Conservation (phyloP, 129 eudicot species). For the Flaveria brownii region DNA sequence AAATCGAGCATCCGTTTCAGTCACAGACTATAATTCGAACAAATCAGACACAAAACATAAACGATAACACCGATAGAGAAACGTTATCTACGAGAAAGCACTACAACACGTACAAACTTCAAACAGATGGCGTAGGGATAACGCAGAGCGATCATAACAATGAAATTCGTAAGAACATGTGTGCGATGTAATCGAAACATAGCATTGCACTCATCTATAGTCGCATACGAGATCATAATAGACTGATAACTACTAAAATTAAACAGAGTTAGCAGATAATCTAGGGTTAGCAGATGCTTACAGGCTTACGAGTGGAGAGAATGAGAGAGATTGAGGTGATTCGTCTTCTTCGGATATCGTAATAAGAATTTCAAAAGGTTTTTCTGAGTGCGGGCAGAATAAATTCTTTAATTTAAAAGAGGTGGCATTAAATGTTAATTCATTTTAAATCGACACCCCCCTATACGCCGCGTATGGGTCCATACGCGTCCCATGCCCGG, state of each 20-base stretch:
- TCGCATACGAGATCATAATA: neutral
- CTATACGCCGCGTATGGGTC: too few species aligned
- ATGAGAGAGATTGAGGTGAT: constrained; percentile 28
- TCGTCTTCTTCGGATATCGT: constrained; percentile 29
- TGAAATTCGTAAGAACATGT: constrained; percentile 21
- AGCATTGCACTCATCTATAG: constrained; percentile 23
- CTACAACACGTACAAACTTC: constrained; percentile 18
- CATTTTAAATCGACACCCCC: too few species aligned
- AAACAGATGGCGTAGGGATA: neutral
- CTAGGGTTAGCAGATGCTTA: constrained; percentile 38
- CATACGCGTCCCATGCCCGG: too few species aligned
- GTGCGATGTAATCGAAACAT: constrained; percentile 20
- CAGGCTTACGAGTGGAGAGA: constrained; percentile 22
- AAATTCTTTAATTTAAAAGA: constrained; percentile 1
- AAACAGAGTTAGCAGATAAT: neutral
- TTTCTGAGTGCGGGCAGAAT: constrained; percentile 28
- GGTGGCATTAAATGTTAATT: too few species aligned
- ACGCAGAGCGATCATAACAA: constrained; percentile 27
- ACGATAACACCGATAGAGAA: constrained; percentile 4
- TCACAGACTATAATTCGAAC: neutral
- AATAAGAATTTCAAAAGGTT: constrained; percentile 26
- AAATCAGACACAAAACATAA: neutral
- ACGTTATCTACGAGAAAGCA: neutral
- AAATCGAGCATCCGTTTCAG: constrained; percentile 22
- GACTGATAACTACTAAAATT: neutral